Conservation (phyloP, 2,329 filamentous ascomycete genomes). For the Exophiala mesophila region DNA sequence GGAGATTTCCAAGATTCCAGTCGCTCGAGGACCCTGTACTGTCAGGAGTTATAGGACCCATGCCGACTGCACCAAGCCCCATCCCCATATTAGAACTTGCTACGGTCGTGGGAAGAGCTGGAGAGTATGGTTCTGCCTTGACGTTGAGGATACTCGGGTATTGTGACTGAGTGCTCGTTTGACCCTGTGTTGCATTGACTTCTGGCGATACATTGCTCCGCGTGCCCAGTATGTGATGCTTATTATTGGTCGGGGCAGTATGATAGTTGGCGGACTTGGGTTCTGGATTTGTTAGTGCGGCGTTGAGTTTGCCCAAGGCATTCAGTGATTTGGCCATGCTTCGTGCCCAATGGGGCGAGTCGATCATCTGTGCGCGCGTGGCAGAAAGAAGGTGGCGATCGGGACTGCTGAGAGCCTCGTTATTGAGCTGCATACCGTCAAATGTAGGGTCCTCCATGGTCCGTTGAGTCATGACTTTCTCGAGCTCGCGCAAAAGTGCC, state of each 20-base stretch:
- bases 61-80: constrained; percentile 1
- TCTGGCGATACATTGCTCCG: constrained; percentile 19
- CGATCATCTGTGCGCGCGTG: constrained; percentile 10
- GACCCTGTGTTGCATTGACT: constrained; percentile 3
- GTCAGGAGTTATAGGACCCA: constrained; percentile 43
- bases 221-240: constrained; percentile 19
- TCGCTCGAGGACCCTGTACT: constrained; percentile 40
- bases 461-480: constrained; percentile 41
- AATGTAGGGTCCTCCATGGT: constrained; percentile 29
- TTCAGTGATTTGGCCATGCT: constrained; percentile 43
- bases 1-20: constrained; percentile 42
- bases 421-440: constrained; percentile 4
- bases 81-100: constrained; percentile 4
- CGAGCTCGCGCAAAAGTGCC: constrained; percentile 38
- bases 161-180: constrained; percentile 8
- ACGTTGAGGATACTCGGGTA: constrained; percentile 10
- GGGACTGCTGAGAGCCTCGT: constrained; percentile 12
- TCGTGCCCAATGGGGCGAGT: constrained; percentile 41
- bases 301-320: constrained; percentile 42
- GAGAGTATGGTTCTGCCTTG: constrained; percentile 18
- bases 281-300: constrained; percentile 31
- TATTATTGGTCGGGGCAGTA: background rate
- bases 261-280: constrained; percentile 5
- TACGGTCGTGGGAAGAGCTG: constrained; percentile 9
- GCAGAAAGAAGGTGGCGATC: constrained; percentile 19